Evolutionary conservation across 169 alveolate species (phyloP).

Genomic region (Plasmodium ovale): DNA sequence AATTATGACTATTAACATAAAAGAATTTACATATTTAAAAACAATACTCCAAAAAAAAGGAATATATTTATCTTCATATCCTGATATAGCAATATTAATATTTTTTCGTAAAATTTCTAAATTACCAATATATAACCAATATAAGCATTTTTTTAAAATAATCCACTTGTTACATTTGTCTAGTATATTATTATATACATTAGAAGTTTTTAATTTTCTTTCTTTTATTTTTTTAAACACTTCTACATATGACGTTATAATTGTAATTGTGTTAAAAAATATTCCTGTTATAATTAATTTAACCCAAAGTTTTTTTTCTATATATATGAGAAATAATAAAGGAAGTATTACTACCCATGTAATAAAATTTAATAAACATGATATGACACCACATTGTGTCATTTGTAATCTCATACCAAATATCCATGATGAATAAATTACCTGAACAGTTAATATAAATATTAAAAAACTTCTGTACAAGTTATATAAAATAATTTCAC

Average conservation of each 20-base stretch:
- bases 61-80: constrained; percentile 48
- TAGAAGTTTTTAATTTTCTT: neutral
- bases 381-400: constrained; percentile 46
- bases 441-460: constrained; percentile 26
- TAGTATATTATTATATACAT: neutral
- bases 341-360: constrained; percentile 61
- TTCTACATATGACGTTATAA: constrained; percentile 29
- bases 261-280: constrained; percentile 14
- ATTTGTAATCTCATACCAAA: constrained; percentile 55
- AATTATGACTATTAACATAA: constrained; percentile 40
- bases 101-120: constrained; percentile 55
- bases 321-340: neutral
- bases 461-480: constrained; percentile 58
- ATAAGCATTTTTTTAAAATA: constrained; percentile 61
- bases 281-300: constrained; percentile 14
- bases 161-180: neutral
- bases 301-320: constrained; percentile 2
- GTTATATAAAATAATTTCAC: constrained; percentile 60
- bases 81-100: constrained; percentile 68
- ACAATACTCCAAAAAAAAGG: constrained; percentile 64
- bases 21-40: constrained; percentile 54
- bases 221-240: constrained; percentile 11
- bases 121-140: constrained; percentile 68
- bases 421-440: constrained; percentile 64
- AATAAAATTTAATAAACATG: constrained; percentile 24